A percentile compares a stretch with the other conserved stretches of the same genome.
Conservation (phyloP, 139 green algal species). For the Volvox reticuliferus region DNA sequence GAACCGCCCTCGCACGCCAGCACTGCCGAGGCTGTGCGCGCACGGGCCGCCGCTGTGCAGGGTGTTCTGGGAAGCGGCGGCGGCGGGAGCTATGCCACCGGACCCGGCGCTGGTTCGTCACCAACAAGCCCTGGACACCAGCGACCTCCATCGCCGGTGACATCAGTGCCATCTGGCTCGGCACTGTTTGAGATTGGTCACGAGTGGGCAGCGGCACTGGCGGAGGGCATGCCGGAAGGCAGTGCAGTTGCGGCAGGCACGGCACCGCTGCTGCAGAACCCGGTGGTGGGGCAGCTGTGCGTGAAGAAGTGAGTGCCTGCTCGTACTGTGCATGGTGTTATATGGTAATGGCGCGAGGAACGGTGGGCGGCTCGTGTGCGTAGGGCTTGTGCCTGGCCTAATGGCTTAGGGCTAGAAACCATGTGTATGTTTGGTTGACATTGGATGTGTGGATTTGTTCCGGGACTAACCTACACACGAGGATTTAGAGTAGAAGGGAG, state of each 20-base stretch:
- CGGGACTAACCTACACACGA: no score
- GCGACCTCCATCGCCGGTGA: background rate
- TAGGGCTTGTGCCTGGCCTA: no score
- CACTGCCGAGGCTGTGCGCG: background rate
- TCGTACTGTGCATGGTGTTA: no score
- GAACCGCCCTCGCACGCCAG: background rate
- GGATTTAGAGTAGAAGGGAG: no score
- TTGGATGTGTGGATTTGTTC: no score
- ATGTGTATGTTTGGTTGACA: no score
- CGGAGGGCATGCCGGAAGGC: conserved; percentile 15
- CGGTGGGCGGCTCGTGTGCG: no score
- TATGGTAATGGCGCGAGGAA: no score
- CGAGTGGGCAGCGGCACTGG: conserved; percentile 27
- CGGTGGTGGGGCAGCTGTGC: conserved; percentile 69
- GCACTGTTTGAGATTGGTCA: conserved; percentile 1
- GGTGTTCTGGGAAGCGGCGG: background rate
- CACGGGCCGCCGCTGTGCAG: background rate
- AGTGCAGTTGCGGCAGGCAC: background rate
- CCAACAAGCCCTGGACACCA: background rate
- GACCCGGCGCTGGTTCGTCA: no score
- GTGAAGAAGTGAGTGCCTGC: conserved; percentile 59
- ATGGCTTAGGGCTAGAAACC: no score
- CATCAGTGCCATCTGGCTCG: background rate
- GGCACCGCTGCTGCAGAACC: conserved; percentile 57
- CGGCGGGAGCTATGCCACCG: background rate